These are phyloP conservation scores for Phoma herbarum DNA, from an alignment of 2,329 filamentous ascomycete genomes.

Conservation along the genomic window DNA sequence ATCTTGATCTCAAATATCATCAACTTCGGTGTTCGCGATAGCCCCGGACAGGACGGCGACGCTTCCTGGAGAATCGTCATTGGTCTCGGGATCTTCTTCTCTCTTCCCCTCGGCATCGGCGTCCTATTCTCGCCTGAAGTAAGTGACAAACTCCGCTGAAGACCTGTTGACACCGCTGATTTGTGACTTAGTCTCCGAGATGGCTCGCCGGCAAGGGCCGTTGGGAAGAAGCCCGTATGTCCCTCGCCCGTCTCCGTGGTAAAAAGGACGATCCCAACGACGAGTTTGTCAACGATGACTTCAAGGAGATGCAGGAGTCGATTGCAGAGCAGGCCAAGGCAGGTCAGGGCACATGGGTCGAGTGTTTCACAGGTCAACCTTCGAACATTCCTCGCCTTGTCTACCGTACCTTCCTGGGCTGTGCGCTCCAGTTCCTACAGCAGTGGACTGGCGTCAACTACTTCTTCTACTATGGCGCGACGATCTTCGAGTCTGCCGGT, in stretches of 20 bases:
- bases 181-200: slow-evolving; percentile 26
- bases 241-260: slow-evolving; percentile 64
- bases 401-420: slow-evolving; percentile 44
- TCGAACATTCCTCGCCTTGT: slow-evolving; percentile 53
- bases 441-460: slow-evolving; percentile 54
- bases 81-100: slow-evolving; percentile 45
- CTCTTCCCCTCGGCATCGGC: slow-evolving; percentile 42
- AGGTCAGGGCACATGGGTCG: slow-evolving; percentile 41
- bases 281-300: slow-evolving; percentile 60
- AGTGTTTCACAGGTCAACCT: slow-evolving; percentile 45
- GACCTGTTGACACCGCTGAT: not conserved
- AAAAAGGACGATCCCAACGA: slow-evolving; percentile 58
- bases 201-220: slow-evolving; percentile 60
- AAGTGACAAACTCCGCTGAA: not conserved
- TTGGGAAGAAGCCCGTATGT: slow-evolving; percentile 60
- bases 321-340: slow-evolving; percentile 41
- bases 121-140: slow-evolving; percentile 42
- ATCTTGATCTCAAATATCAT: slow-evolving; percentile 49
- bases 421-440: slow-evolving; percentile 43
- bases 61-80: slow-evolving; percentile 49
- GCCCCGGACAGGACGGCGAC: slow-evolving; percentile 51
- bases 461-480: slow-evolving; percentile 67
- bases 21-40: slow-evolving; percentile 53
- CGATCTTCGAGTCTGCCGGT: slow-evolving; percentile 72
- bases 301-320: slow-evolving; percentile 53